Evolutionary conservation across 768 basidiomycete species (phyloP), one percentile per base, ranked within the genome.

Genomic region (Cytidiella melzeri): DNA sequence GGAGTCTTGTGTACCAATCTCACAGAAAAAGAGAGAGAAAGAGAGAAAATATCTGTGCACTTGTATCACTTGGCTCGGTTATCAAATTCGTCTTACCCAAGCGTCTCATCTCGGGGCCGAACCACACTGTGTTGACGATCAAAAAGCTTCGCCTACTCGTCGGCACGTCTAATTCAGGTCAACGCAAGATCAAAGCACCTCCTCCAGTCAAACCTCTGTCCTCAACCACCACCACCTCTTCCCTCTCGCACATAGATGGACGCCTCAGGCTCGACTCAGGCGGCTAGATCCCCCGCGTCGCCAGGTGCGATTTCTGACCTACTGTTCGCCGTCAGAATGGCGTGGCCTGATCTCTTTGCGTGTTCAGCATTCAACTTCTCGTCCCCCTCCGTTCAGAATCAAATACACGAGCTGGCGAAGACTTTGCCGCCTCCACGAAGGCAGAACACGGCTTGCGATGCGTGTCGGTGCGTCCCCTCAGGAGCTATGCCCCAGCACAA

Each of bases 371-470:
- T 84, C 57, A 69, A 74, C 45, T 73, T 87, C 45, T 78, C 85
- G 19, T 79, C 75, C 6, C 79, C 76, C 51, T 75, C 81, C 40
- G 76, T 87, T 59, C 87, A 90, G 72, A 87, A 81, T 58, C 85
- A 89, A 67, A 84, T 88, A 47, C 84, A 87, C 60, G 87, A 90
- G 60, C 76, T 87, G 30, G 83, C 84, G 46, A 87, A 86, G 70
- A 78, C 83, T 1, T 75, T 87, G 0, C 85, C 89, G 1, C 86
- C 87, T n/a, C 87, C 89, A 5, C 73, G 92, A 50, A 92, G 91
- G 64, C 92, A 93, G 69, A 94, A 94, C 63, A 88, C 90, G 19
- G 92, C 92, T 23, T 94, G 92, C 67, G 92, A 94, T 72, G 87
- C 87, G 45, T 94, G 92, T 80, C 85, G 87, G 87, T 84, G 5